Base-by-base conservation (phyloP, 352 stramenopile genomes). In the Phytophthora cactorum region DNA sequence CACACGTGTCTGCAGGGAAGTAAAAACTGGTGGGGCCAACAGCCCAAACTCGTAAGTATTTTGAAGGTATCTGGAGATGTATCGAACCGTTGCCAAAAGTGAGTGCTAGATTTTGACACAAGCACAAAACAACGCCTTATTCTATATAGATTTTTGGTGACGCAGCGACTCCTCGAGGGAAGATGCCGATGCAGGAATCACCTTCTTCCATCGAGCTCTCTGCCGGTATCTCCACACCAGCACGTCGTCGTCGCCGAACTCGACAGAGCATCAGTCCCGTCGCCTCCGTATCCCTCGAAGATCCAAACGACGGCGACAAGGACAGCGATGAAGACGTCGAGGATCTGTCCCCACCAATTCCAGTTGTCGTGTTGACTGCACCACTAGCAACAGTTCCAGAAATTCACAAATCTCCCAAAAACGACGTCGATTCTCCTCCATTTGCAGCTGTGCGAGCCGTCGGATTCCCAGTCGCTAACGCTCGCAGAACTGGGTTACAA, bases 291-390 rank as follows among this genome's bases (percentile, higher is more conserved):
- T 62, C 54, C 11, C 22, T 68, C 1, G 61, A 72, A 25, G 64
- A 74, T 54, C 59, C 55, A 8, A 74, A 70, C 46, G 53, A 77
- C 51, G 64, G 58, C 4, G 54, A 77, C 51, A 52, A 69, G 12
- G 28, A 63, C 28, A 65, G 56, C 17, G 62, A 49, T 46, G 47
- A 59, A 59, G 57, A 66, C 4, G 10, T 28, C 7, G 55, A 66
- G 39, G 15, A 62, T 22, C 15, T 52, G 34, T 56, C 43, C 10
- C 46, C 54, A 46, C 32, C 50, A 14, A 72, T 59, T 54, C 49
- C 64, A 25, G 39, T 61, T 47, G 17, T 56, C 12, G n/a, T 66
- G 34, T n/a, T 68, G 25, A 46, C 28, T 22, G 38, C 38, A 15
- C 58, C 49, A 7, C 47, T 73, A 25, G 25, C 68, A 47, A 36